Percentiles rank a stretch among this genome's conserved stretches.
These are phyloP conservation scores for Papiliotrema terrestris DNA, from an alignment of 1,284 basidiomycete genomes.

Conservation along the genomic window DNA sequence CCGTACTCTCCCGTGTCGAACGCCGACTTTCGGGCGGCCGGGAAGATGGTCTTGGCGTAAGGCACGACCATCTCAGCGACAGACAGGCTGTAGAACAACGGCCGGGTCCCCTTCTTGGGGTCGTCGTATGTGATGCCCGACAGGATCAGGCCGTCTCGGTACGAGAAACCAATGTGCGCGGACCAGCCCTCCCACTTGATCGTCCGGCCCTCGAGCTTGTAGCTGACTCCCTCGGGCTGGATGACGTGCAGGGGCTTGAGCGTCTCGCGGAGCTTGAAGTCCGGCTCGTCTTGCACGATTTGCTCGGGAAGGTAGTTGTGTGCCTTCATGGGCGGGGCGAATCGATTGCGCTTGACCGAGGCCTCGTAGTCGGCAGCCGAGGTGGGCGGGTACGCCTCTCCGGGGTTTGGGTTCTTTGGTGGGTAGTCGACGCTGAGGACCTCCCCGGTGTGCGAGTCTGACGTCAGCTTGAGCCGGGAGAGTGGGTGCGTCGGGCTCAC, in stretches of 20 bases:
- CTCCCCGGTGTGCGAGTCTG: constrained; percentile 43
- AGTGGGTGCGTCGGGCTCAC: background rate
- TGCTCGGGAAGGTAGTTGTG: constrained; percentile 51
- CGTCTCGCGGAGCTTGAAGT: constrained; percentile 63
- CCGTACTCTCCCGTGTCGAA: constrained; percentile 54
- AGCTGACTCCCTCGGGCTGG: constrained; percentile 89
- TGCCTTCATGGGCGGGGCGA: constrained; percentile 47
- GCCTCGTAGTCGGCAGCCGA: constrained; percentile 32
- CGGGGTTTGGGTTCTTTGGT: constrained; percentile 21
- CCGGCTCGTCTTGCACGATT: constrained; percentile 45
- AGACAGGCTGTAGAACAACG: constrained; percentile 50
- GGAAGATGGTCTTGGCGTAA: constrained; percentile 50
- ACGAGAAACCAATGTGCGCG: constrained; percentile 36
- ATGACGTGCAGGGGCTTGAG: constrained; percentile 80
- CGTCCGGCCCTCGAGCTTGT: constrained; percentile 73
- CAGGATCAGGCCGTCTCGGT: constrained; percentile 27
- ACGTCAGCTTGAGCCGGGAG: constrained; percentile 11
- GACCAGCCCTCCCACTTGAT: constrained; percentile 40
- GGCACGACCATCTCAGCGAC: constrained; percentile 50
- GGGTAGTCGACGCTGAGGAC: constrained; percentile 49
- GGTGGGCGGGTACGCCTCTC: constrained; percentile 19
- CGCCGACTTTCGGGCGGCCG: constrained; percentile 49
- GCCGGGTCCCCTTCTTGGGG: constrained; percentile 34
- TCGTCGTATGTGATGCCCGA: constrained; percentile 25
- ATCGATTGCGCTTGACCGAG: constrained; percentile 36